Conservation (phyloP, 768 basidiomycete species). For the Psilocybe tampanensis region DNA sequence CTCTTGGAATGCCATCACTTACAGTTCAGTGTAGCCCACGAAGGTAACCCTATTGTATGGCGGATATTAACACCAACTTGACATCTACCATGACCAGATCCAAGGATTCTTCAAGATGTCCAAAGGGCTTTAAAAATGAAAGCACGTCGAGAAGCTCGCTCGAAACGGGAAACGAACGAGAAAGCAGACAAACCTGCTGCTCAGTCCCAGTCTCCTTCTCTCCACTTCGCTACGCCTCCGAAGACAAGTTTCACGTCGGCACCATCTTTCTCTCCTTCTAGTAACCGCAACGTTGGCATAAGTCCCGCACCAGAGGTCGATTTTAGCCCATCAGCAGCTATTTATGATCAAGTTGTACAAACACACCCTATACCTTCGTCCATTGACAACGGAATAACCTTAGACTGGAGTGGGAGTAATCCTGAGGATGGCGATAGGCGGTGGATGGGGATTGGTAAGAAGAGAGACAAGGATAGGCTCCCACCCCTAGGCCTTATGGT, state of each 20-base stretch:
- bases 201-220: constrained; percentile 14
- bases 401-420: constrained; percentile 71
- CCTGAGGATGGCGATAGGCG: constrained; percentile 64
- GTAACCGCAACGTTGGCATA: constrained; percentile 25
- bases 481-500: constrained; percentile 45
- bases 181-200: constrained; percentile 16
- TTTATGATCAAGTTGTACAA: constrained; percentile 29
- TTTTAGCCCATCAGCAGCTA: constrained; percentile 66
- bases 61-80: background rate
- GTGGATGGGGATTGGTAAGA: constrained; percentile 65
- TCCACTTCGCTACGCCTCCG: constrained; percentile 19
- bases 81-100: constrained; percentile 52
- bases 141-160: constrained; percentile 72
- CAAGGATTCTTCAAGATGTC: constrained; percentile 79
- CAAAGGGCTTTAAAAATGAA: constrained; percentile 75
- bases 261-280: constrained; percentile 18
- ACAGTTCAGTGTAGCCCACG: constrained; percentile 53
- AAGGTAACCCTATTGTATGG: constrained; percentile 51
- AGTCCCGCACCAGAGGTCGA: constrained; percentile 56
- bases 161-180: constrained; percentile 29
- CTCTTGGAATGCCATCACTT: constrained; percentile 8
- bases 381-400: constrained; percentile 64
- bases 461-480: constrained; percentile 56
- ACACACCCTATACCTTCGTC: constrained; percentile 72
- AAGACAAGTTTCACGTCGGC: constrained; percentile 26